These are phyloP conservation scores for Solanum habrochaites DNA, from an alignment of 257 asterid species.

Conservation along the genomic window DNA sequence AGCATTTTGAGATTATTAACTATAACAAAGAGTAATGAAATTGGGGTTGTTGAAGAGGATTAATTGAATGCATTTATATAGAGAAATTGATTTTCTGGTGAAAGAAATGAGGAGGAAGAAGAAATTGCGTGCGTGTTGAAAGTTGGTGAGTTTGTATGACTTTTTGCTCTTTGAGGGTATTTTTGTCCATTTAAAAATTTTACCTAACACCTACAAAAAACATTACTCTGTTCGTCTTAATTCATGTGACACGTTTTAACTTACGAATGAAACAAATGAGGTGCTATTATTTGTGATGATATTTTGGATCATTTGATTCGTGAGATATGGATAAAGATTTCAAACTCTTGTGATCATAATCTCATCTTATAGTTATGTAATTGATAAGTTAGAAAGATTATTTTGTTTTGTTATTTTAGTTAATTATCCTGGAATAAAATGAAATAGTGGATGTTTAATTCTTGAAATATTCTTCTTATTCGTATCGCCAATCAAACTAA, in stretches of 20 bases:
- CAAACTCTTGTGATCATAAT: too few relatives aligned
- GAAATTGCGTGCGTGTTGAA: neutral
- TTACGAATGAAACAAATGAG: too few relatives aligned
- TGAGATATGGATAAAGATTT: neutral
- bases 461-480: too few relatives aligned
- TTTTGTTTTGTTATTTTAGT: too few relatives aligned
- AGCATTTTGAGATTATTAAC: neutral
- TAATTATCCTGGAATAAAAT: too few relatives aligned
- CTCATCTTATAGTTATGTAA: neutral
- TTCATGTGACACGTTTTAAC: neutral
- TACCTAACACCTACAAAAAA: neutral
- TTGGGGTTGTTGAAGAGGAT: neutral
- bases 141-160: neutral
- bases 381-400: neutral
- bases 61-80: neutral
- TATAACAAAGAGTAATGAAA: neutral
- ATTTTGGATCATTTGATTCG: neutral
- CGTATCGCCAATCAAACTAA: neutral
- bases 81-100: neutral
- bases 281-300: neutral
- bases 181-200: neutral
- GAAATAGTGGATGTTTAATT: too few relatives aligned
- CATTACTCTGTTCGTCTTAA: fast-evolving
- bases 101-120: neutral
- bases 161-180: neutral